Base-by-base conservation (phyloP, 2,329 filamentous ascomycete species). In the Colletotrichum tanaceti region DNA sequence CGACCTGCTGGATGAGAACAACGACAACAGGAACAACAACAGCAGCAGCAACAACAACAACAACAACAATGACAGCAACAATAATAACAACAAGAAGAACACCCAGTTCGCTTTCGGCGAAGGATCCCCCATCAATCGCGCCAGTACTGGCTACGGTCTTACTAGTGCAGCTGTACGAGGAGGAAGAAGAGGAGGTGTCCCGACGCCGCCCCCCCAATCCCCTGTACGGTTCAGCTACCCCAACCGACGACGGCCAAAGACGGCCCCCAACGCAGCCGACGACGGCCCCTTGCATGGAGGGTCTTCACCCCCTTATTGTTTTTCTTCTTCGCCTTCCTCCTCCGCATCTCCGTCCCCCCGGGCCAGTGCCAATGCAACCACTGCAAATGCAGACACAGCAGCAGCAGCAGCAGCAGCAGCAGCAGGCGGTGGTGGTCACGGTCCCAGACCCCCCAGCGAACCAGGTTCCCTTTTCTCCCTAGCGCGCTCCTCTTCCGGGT, bases 191-290 rank as follows among this genome's bases (percentile, higher is more conserved):
- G 55, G 16, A 20, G 28, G 22, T 18, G 38, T 58, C 24, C 59
- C 52, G 38, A 44, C 61, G 20, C 50, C 43, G 18, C 66, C 66
- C 20, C 66, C 66, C 38, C 62, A 61, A 6, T 69, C 66, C 53
- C 66, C 66, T 57, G 63, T 69, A 14, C 55, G 66, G 20, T 69
- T 69, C 57, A 69, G 66, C 63, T 69, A 69, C 44, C 66, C 66
- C 57, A 69, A 69, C 57, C 52, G 66, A 44, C 57, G 66, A 24
- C 39, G 66, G 24, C 66, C 66, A 18, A 69, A 61, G 50, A 57
- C 62, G 38, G 66, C 66, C 63, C 66, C 66, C 62, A 61, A 66
- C 13, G 18, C 46, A 35, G 54, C 44, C 50, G 57, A 60, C 50
- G 57, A 60, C 43, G 65, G 62, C 62, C 62, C 66, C 66, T 65